phyloP scores from a whole-genome alignment of 495 filamentous ascomycete species.

The Jackrogersella minutella region DNA sequence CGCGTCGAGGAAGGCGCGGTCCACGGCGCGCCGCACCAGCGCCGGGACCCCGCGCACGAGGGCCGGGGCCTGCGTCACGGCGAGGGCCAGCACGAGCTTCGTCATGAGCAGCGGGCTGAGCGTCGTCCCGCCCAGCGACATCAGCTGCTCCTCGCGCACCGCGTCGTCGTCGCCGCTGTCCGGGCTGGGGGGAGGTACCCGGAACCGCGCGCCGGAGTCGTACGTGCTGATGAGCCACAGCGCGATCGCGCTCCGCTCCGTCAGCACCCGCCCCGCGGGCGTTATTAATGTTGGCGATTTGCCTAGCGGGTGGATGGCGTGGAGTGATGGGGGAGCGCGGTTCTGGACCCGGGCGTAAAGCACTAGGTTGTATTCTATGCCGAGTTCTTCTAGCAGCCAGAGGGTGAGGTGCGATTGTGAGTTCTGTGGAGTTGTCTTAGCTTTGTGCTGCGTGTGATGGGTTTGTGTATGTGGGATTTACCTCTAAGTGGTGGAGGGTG shows the following conservation, averaged over 20 bases:
- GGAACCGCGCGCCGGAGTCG: slow-evolving; percentile 34
- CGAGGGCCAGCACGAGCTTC: slow-evolving; percentile 20
- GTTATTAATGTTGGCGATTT: slow-evolving; percentile 42
- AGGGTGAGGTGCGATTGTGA: slow-evolving; percentile 49
- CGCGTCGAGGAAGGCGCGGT: slow-evolving; percentile 20
- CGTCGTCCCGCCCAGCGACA: slow-evolving; percentile 22
- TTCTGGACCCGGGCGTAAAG: slow-evolving; percentile 36
- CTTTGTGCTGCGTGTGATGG: neutral
- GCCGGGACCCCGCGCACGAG: slow-evolving; percentile 8
- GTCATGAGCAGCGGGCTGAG: slow-evolving; percentile 14
- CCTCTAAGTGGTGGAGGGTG: slow-evolving; percentile 34
- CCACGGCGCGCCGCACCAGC: neutral
- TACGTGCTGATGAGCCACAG: slow-evolving; percentile 39
- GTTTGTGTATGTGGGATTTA: slow-evolving; percentile 1
- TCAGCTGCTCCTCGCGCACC: slow-evolving; percentile 40
- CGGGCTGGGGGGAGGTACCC: neutral
- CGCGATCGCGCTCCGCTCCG: slow-evolving; percentile 40
- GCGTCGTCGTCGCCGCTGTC: slow-evolving; percentile 24
- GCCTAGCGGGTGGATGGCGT: slow-evolving; percentile 34
- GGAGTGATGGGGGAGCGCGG: slow-evolving; percentile 35
- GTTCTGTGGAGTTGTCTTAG: slow-evolving; percentile 24
- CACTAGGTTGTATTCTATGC: slow-evolving; percentile 48
- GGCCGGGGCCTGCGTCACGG: slow-evolving; percentile 14
- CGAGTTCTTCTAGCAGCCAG: slow-evolving; percentile 52
- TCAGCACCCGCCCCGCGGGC: slow-evolving; percentile 33